These are phyloP conservation scores for Lablab purpureus DNA, from an alignment of 306 rosid genomes.

Conservation along the genomic window DNA sequence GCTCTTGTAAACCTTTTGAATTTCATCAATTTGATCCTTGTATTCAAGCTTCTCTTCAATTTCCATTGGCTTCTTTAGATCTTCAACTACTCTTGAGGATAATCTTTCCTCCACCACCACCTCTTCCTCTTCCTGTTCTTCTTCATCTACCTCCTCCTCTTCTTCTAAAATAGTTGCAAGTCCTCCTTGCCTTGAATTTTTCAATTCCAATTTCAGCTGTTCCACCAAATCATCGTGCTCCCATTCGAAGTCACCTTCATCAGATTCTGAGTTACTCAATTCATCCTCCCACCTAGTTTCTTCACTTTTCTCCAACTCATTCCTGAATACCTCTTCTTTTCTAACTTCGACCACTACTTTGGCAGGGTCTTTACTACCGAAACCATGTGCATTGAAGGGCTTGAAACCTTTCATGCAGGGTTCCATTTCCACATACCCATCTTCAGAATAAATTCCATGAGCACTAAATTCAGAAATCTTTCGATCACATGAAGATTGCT, in stretches of 20 bases:
- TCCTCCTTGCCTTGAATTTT: conserved; percentile 75
- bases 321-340: conserved; percentile 30
- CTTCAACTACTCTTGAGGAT: conserved; percentile 48
- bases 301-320: conserved; percentile 39
- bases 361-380: conserved; percentile 22
- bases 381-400: conserved; percentile 3
- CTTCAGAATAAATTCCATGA: conserved; percentile 40
- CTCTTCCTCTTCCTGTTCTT: conserved; percentile 47
- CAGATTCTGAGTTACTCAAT: conserved; percentile 40
- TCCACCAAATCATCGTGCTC: conserved; percentile 82
- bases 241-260: conserved; percentile 58
- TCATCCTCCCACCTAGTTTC: conserved; percentile 43
- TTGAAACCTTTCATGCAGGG: conserved; percentile 43
- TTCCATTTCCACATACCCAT: conserved; percentile 59
- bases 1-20: conserved; percentile 63
- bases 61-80: conserved; percentile 58
- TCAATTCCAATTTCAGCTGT: conserved; percentile 73
- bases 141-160: conserved; percentile 48
- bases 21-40: conserved; percentile 68
- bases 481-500: conserved; percentile 32
- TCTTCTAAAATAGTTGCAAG: conserved; percentile 85
- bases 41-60: conserved; percentile 61
- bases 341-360: neutral
- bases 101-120: conserved; percentile 41
- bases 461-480: conserved; percentile 33